phyloP scores from a whole-genome alignment of 2,329 filamentous ascomycete genomes.

The Fusarium poae region DNA sequence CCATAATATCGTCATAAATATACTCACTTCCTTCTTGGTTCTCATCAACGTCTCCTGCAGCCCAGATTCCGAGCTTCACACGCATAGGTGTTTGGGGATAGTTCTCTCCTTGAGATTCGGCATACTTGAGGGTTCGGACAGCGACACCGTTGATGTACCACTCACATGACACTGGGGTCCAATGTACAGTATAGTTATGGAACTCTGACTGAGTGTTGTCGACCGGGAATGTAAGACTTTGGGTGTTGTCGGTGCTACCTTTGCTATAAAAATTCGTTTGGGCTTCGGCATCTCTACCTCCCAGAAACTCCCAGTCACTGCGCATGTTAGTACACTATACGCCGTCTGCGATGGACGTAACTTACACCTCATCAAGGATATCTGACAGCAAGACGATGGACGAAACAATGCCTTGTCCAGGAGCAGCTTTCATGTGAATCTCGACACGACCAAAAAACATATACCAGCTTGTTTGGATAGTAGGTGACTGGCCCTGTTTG shows the following conservation, averaged over 20 bases:
- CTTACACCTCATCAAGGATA: conserved; percentile 67
- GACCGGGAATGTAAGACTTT: conserved; percentile 26
- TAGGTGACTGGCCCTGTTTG: conserved; percentile 67
- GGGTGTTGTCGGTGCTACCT: conserved; percentile 63
- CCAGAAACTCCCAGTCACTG: conserved; percentile 82
- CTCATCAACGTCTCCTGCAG: conserved; percentile 54
- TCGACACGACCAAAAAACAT: conserved; percentile 86
- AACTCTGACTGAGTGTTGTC: conserved; percentile 52
- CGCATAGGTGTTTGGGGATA: conserved; percentile 80
- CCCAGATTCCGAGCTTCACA: conserved; percentile 72
- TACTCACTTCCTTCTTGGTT: conserved; percentile 33
- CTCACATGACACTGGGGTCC: conserved; percentile 69
- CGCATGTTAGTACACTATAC: neutral
- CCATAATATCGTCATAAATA: conserved; percentile 56
- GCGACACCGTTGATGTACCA: conserved; percentile 69
- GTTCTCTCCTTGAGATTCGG: conserved; percentile 61
- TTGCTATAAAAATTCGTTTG: conserved; percentile 85
- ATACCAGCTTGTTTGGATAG: conserved; percentile 78
- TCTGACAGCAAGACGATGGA: conserved; percentile 82
- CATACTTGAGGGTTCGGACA: conserved; percentile 48
- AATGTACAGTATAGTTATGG: conserved; percentile 77
- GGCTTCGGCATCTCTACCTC: conserved; percentile 71
- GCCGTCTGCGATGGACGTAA: neutral
- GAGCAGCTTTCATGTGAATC: conserved; percentile 76
- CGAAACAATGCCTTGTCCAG: conserved; percentile 81